Base-by-base conservation (phyloP, 441 rosid species). In the Gossypium lobatum region DNA sequence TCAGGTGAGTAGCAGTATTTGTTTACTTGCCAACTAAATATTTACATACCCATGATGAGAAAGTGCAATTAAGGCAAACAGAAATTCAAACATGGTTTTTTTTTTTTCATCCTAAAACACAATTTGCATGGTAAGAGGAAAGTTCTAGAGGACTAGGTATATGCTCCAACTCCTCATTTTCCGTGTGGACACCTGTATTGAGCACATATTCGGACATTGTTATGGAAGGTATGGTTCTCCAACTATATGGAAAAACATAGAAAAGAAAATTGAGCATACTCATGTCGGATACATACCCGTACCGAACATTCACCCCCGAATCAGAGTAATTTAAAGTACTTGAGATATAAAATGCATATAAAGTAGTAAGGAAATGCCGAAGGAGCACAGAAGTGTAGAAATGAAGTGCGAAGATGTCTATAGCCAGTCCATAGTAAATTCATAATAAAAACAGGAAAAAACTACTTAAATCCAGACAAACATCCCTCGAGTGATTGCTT, bases 401-500 rank as follows among this genome's bases (percentile, higher is more conserved):
- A 42, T 42, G 48, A 42, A 42, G 14, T 42, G 48, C 13, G 48
- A 42, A 42, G 48, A 42, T 42, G 48, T 42, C 48, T 42, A 42
- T 42, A 42, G 48, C 48, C 48, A 42, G 48, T 42, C 48, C 48
- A 10, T 10, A 42, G 48, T 42, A 42, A 42, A 42, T 42, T 42
- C 48, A 42, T 2, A 42, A 42, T 42, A 42, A 42, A 42, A 42
- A 42, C 48, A 10, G 13, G 13, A 42, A 42, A 42, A 2, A 42
- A 10, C 48, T 42, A 42, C 3, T 42, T 42, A 10, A 42, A 42
- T 42, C 48, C 48, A 42, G 48, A 66, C 20, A 66, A 46, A 23
- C 57, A 23, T 13, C 76, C 17, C 3, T 23, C n/a, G 21, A 23
- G 2, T 60, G 45, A 81, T 31, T 2, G 57, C 84, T 92, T 94